Base-by-base conservation (phyloP, 208 protist species). In the Phytomonas sp. region DNA sequence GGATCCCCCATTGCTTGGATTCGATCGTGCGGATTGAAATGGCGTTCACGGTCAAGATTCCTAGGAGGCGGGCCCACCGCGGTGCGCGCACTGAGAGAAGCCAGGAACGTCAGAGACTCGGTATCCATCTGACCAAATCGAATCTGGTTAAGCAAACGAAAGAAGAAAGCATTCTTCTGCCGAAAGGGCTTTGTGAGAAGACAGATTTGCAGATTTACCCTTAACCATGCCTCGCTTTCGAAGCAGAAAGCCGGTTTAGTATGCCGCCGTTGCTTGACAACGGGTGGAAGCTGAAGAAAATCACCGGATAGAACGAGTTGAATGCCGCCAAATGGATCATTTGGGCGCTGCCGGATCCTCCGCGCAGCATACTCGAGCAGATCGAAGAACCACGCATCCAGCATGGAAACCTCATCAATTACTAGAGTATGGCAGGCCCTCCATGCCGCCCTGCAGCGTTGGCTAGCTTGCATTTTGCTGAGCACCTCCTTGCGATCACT, bases 331-430 rank as follows among this genome's bases (percentile, higher is more conserved):
- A 98, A 97, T 5, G 93, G 85, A 59, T 77, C 77, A 26, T 71
- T 43, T 7, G 34, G 69, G 15, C 62, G 70, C 32, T 83, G 77
- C 67, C 91, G 89, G 56, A 96, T 78, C 15, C 70, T 65, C 0
- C 88, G 83, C 13, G 88, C 91, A 6, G 89, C 72, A 63, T 83
- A 83, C 66, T 98, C 93, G 0, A 97, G 70, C 15, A 87, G 37
- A 59, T 92, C 85, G 68, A 98, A 88, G 32, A 96, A 81, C 62
- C 75, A 81, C 37, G 78, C 80, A 36, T 87, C 78, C 34, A 98
- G 70, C 92, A 97, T 97, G 5, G 92, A 97, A 15, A 98, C 79
- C 76, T 98, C 95, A 70, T 98, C 95, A 46, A 98, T 85, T 37
- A 98, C 79, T 20, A 98, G 79, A 20, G 85, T 77, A 4, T 71